Evolutionary conservation across 2,329 filamentous ascomycete genomes (phyloP).

Genomic region (Zymoseptoria crescenta): DNA sequence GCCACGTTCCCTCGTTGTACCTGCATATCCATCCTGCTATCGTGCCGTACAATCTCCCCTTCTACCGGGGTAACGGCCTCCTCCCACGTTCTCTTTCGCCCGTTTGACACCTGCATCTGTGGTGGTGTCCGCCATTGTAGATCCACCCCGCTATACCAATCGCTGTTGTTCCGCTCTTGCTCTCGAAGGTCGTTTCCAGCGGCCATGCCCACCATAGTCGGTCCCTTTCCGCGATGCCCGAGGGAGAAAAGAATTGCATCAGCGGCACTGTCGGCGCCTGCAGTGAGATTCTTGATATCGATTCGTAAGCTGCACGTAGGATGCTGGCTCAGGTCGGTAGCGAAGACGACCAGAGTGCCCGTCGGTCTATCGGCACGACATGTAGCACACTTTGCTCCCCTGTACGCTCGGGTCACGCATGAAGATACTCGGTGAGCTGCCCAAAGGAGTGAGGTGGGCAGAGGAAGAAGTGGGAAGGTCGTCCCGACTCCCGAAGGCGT

Average conservation of each 20-base stretch:
- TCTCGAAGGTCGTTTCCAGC: constrained; percentile 9
- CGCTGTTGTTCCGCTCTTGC: constrained; percentile 2
- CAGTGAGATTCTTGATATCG: neutral
- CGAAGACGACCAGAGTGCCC: neutral
- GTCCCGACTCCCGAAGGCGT: too few species aligned
- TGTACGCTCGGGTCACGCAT: neutral
- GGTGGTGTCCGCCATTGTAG: constrained; percentile 17
- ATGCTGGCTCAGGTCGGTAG: neutral
- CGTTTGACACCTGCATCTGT: neutral
- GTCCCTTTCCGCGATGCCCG: neutral
- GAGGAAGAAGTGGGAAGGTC: neutral
- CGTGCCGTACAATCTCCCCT: neutral
- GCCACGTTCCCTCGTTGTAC: neutral
- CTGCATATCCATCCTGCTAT: neutral
- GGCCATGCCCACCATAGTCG: constrained; percentile 1
- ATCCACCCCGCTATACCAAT: constrained; percentile 14
- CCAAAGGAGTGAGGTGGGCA: neutral
- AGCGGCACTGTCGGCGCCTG: neutral
- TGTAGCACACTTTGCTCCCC: neutral
- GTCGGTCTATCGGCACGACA: neutral
- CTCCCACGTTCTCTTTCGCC: constrained; percentile 16
- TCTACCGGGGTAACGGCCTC: constrained; percentile 10
- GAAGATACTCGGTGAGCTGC: neutral
- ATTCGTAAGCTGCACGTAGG: neutral
- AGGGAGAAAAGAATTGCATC: neutral